A percentile compares a stretch with the other conserved stretches of the same genome.
Evolutionary conservation across 768 basidiomycete species (phyloP).

Genomic region (Pluteus cervinus): DNA sequence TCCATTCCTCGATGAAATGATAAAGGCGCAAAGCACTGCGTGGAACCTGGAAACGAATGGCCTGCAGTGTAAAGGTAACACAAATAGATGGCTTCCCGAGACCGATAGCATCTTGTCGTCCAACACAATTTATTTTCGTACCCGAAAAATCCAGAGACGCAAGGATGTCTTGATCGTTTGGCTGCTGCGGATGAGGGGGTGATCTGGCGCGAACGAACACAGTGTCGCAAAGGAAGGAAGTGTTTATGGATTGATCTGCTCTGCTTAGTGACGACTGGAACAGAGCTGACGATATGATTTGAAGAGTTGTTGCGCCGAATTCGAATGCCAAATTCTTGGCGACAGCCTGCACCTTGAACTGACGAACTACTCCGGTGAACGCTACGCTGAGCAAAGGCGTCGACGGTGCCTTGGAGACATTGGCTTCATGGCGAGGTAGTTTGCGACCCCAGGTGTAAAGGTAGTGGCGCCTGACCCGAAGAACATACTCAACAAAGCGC

Average conservation of each 20-base stretch:
- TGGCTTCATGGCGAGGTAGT: too few relatives aligned
- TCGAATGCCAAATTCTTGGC: slow-evolving; percentile 69
- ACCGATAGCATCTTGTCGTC: slow-evolving; percentile 39
- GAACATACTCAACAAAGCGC: slow-evolving; percentile 47
- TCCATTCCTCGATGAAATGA: slow-evolving; percentile 79
- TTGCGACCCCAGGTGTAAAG: slow-evolving; percentile 8
- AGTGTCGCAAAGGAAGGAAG: slow-evolving; percentile 42
- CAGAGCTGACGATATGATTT: slow-evolving; percentile 29
- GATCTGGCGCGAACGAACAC: slow-evolving; percentile 57
- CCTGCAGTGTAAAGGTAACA: slow-evolving; percentile 38
- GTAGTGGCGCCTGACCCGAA: slow-evolving; percentile 44
- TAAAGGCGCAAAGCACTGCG: slow-evolving; percentile 78
- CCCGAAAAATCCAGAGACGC: slow-evolving; percentile 50
- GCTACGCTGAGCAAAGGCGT: slow-evolving; percentile 25
- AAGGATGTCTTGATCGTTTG: slow-evolving; percentile 47
- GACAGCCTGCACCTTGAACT: slow-evolving; percentile 51
- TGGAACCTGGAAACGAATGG: slow-evolving; percentile 56
- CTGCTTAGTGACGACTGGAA: slow-evolving; percentile 20
- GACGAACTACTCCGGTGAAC: slow-evolving; percentile 33
- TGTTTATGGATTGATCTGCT: slow-evolving; percentile 37
- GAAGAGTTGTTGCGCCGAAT: slow-evolving; percentile 38
- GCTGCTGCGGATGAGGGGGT: slow-evolving; percentile 29
- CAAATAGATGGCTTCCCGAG: slow-evolving; percentile 33
- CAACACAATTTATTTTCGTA: slow-evolving; percentile 39
- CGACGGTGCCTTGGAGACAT: slow-evolving; percentile 9